Evolutionary conservation across 202 grass and related monocot genomes (phyloP), one percentile per base, ranked within the genome.

Genomic region (Sporobolus alterniflorus): DNA sequence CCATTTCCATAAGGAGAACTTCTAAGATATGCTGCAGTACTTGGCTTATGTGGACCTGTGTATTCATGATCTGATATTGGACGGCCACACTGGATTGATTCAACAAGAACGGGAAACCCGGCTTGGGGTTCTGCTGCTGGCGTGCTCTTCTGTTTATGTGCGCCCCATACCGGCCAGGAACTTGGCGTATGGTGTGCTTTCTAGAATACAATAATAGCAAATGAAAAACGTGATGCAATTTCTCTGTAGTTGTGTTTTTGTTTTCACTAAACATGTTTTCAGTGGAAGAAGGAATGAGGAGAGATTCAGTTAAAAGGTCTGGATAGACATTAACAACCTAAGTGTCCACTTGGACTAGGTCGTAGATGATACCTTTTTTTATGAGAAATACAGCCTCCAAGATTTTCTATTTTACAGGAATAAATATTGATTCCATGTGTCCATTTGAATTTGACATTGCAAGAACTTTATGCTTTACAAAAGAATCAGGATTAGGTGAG

Each of bases 1-100:
- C 70, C 96, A 98, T 68, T 98, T 98, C 89, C 96, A 98, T 73
- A 98, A 98, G 83, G 96, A 98, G 57, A 98, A 98, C 77, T 98
- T 98, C 74, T 98, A 89, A 85, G 62, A 48, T n/a, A n/a, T 65
- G 11, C 4, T 31, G 13, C 14, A 1, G 13, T 29, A 62, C 14
- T 62, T 0, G 14, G 59, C 59, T 29, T 13, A 5, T 7, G 5
- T 62, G 59, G 59, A 31, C 26, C 15, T 30, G 26, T 14, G 59
- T 5, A 62, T 16, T 7, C 12, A 3, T 60, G 56, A 57, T 54
- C 51, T 22, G 51, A n/a, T 54, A 10, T 22, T 47, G 44, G 9
- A 1, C 44, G 44, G 44, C 11, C 44, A 11, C 44, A 44, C 9
- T 14, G 44, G 10, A 12, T 14, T 47, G 1, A 12, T 54, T 56